A percentile compares a stretch with the other conserved stretches of the same genome.
phyloP scores from a whole-genome alignment of 2,329 filamentous ascomycete genomes.

The Diaporthe velutina region DNA sequence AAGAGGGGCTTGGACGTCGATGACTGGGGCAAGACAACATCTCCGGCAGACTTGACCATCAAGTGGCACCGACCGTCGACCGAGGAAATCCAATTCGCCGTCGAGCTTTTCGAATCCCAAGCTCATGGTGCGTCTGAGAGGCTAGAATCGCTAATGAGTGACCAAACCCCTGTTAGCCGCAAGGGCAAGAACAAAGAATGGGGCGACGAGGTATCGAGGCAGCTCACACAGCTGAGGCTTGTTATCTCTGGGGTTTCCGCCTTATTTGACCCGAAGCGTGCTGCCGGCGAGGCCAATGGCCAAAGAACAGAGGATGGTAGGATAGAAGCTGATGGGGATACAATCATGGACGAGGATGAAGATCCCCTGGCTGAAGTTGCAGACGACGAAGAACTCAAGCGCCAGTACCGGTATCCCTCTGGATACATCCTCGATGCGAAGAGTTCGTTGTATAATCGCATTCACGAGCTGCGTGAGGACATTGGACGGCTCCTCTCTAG shows the following conservation, averaged over 20 bases:
- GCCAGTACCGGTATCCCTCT: slow-evolving; percentile 88
- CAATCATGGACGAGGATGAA: slow-evolving; percentile 62
- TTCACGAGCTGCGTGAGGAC: slow-evolving; percentile 85
- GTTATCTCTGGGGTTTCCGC: slow-evolving; percentile 91
- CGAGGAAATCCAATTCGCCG: slow-evolving; percentile 88
- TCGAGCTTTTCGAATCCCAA: slow-evolving; percentile 89
- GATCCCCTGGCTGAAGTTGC: slow-evolving; percentile 72
- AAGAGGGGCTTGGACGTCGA: slow-evolving; percentile 78
- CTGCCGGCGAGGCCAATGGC: slow-evolving; percentile 66
- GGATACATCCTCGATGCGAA: slow-evolving; percentile 82
- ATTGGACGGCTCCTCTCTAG: slow-evolving; percentile 85
- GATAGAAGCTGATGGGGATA: slow-evolving; percentile 64
- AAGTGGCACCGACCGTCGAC: slow-evolving; percentile 86
- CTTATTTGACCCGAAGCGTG: slow-evolving; percentile 85
- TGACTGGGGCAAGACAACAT: slow-evolving; percentile 87
- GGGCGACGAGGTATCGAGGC: slow-evolving; percentile 95
- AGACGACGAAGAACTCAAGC: slow-evolving; percentile 85
- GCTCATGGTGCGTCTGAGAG: slow-evolving; percentile 81
- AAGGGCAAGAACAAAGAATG: slow-evolving; percentile 98
- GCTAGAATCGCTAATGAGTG: slow-evolving; percentile 83
- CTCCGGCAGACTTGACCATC: slow-evolving; percentile 82
- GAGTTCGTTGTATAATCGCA: slow-evolving; percentile 75
- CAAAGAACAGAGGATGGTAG: slow-evolving; percentile 62
- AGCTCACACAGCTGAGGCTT: slow-evolving; percentile 89
- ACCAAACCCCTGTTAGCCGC: slow-evolving; percentile 84